Percentiles rank a stretch among this genome's conserved stretches.
Evolutionary conservation across 305 asterid species (phyloP).

Genomic region (Fraxinus latifolia): DNA sequence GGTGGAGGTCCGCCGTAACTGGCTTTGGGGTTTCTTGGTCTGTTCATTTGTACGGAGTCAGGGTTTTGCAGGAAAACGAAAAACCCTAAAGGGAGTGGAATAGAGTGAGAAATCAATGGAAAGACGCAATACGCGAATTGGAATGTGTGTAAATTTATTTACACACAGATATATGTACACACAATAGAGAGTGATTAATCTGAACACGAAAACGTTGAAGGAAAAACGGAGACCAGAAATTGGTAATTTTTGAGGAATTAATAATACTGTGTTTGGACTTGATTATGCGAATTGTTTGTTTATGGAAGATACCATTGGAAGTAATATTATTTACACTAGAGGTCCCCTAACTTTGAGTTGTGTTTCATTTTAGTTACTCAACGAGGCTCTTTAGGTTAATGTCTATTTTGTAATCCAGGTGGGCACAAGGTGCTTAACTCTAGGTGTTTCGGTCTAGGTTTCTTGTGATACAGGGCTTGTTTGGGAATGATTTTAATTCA

Average conservation of each 20-base stretch:
- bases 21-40: conserved; percentile 8
- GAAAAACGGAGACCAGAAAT: neutral
- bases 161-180: neutral
- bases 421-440: too few species aligned
- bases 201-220: neutral
- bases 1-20: conserved; percentile 18
- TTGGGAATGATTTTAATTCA: too few species aligned
- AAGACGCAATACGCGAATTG: neutral
- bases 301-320: neutral
- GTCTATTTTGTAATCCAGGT: neutral
- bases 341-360: neutral
- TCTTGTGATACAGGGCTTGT: neutral
- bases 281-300: neutral
- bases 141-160: neutral
- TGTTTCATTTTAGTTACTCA: neutral
- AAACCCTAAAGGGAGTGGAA: neutral
- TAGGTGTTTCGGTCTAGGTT: neutral
- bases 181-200: neutral
- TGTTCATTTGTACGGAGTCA: conserved; percentile 17
- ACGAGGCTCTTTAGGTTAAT: neutral
- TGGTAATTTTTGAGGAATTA: neutral
- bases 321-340: neutral
- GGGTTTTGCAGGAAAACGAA: conserved; percentile 10
- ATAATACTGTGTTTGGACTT: neutral
- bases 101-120: neutral